Conservation (phyloP, 768 basidiomycete genomes). For the Dacryopinax primogenitus region DNA sequence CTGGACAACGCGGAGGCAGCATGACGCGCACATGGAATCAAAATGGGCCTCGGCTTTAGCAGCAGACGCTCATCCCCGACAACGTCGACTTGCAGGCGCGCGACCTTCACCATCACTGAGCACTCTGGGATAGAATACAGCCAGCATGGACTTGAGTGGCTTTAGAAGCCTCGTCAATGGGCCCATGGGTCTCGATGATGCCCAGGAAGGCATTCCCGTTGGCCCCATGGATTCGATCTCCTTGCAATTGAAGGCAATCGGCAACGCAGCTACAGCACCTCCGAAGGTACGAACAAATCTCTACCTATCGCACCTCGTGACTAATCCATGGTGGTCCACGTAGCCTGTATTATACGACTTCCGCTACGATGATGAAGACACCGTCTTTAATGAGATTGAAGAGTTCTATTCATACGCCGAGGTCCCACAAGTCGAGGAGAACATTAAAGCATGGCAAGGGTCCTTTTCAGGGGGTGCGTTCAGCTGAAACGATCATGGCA, state of each 20-base stretch:
- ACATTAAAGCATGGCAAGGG: constrained; percentile 75
- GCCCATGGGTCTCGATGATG: background rate
- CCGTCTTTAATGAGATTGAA: constrained; percentile 87
- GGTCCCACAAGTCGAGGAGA: constrained; percentile 79
- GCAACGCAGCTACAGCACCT: background rate
- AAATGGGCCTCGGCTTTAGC: too few relatives aligned
- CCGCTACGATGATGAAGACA: constrained; percentile 92
- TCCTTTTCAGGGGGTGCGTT: constrained; percentile 63
- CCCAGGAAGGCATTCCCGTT: constrained; percentile 1
- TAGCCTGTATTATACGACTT: constrained; percentile 55
- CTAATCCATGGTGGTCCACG: background rate
- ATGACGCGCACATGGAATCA: background rate
- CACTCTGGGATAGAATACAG: background rate
- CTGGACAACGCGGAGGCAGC: background rate
- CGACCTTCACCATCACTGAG: background rate
- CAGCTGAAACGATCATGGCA: background rate
- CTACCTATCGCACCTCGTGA: background rate
- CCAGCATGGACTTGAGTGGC: background rate
- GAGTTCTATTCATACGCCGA: constrained; percentile 98
- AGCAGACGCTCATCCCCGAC: too few relatives aligned
- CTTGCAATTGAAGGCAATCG: background rate
- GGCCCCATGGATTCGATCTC: background rate
- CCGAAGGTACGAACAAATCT: background rate
- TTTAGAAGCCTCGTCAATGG: background rate
- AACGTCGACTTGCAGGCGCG: too few relatives aligned